Percentiles rank a stretch among this genome's conserved stretches.
These are phyloP conservation scores for Clavaria fumosa DNA, from an alignment of 768 basidiomycete genomes.

Conservation along the genomic window DNA sequence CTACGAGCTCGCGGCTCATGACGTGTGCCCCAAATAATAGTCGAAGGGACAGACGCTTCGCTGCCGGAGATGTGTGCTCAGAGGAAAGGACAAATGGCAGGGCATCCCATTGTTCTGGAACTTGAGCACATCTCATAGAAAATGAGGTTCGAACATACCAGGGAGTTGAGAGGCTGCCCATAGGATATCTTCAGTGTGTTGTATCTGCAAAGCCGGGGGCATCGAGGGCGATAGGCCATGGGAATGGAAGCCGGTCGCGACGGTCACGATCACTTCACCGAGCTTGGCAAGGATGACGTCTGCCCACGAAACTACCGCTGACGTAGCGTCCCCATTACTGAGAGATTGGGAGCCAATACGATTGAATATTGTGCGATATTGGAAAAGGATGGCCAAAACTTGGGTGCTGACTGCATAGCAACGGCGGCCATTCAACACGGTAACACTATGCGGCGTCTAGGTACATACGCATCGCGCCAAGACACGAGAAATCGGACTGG, in stretches of 20 bases:
- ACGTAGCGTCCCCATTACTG: slow-evolving; percentile 11
- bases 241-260: slow-evolving; percentile 15
- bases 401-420: slow-evolving; percentile 10
- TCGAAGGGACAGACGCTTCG: slow-evolving; percentile 40
- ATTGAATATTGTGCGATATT: slow-evolving; percentile 35
- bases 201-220: slow-evolving; percentile 20
- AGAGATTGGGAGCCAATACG: slow-evolving; percentile 23
- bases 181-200: slow-evolving; percentile 34
- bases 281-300: slow-evolving; percentile 45
- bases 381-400: slow-evolving; percentile 32
- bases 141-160: slow-evolving; percentile 5
- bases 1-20: too few species aligned
- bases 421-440: not conserved
- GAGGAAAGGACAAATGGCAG: slow-evolving; percentile 32
- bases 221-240: slow-evolving; percentile 17
- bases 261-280: slow-evolving; percentile 19
- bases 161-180: slow-evolving; percentile 57
- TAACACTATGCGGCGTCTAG: too few species aligned
- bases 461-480: not conserved
- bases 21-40: slow-evolving; percentile 44
- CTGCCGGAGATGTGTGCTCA: slow-evolving; percentile 37
- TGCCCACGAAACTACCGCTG: slow-evolving; percentile 44
- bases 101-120: slow-evolving; percentile 38
- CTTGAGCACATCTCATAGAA: too few species aligned
- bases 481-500: slow-evolving; percentile 1